These are phyloP conservation scores for Pythium scleroteichum DNA, from an alignment of 352 stramenopile genomes.

Conservation along the genomic window DNA sequence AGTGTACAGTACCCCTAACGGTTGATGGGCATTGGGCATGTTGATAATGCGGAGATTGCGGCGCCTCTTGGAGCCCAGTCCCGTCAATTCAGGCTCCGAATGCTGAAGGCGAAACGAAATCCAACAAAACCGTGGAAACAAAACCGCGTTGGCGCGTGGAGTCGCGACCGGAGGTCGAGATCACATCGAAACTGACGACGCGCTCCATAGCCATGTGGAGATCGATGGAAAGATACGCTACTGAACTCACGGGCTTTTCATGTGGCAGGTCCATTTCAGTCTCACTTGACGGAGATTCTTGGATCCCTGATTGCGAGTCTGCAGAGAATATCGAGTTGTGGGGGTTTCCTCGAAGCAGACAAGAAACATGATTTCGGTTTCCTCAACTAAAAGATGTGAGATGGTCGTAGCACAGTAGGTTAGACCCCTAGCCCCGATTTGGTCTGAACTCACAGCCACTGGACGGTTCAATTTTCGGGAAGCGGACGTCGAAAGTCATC, in stretches of 20 bases:
- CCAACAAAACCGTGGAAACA: too few species aligned
- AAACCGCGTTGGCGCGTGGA: too few species aligned
- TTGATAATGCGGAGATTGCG: too few species aligned
- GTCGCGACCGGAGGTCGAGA: not conserved
- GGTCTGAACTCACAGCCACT: conserved; percentile 28
- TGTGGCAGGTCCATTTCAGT: too few species aligned
- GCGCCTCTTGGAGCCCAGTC: too few species aligned
- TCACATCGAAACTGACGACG: not conserved
- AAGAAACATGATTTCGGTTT: not conserved
- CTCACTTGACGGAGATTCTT: too few species aligned
- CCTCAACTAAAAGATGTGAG: not conserved
- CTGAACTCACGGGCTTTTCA: too few species aligned
- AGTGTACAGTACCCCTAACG: too few species aligned
- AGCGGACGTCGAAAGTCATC: conserved; percentile 1
- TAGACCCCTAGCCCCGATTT: conserved; percentile 9
- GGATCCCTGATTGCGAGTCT: too few species aligned
- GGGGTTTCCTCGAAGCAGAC: not conserved
- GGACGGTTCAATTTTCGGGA: conserved; percentile 18
- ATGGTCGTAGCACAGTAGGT: conserved; percentile 12
- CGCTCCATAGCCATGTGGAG: not conserved
- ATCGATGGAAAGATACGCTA: not conserved
- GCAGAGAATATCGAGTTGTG: not conserved
- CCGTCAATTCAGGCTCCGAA: too few species aligned
- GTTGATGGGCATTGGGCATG: too few species aligned
- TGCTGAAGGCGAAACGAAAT: too few species aligned